These are phyloP conservation scores for Escovopsis weberi DNA, from an alignment of 2,329 filamentous ascomycete genomes.

Conservation along the genomic window DNA sequence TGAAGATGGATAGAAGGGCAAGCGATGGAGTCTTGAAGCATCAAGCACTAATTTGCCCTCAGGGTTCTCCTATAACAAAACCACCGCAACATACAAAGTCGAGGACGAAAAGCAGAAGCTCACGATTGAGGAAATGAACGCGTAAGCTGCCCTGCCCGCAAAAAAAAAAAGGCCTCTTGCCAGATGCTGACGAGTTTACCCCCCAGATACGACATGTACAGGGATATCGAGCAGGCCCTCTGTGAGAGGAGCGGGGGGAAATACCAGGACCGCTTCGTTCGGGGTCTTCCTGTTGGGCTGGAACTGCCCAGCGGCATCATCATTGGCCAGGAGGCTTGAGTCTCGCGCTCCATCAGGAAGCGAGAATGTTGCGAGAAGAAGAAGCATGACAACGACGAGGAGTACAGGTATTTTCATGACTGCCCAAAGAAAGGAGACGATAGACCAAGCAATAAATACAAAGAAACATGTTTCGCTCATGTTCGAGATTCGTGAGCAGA, in stretches of 20 bases:
- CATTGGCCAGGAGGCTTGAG: conserved; percentile 10
- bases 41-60: too few species aligned
- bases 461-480: too few species aligned
- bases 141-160: conserved; percentile 22
- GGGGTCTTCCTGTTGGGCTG: conserved; percentile 32
- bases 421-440: too few species aligned
- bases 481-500: background rate
- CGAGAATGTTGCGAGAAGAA: too few species aligned
- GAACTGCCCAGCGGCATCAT: conserved; percentile 34
- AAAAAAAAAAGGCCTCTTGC: background rate
- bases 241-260: conserved; percentile 17
- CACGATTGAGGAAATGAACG: conserved; percentile 57
- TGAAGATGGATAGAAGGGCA: too few species aligned
- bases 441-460: too few species aligned
- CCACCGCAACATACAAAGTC: conserved; percentile 43
- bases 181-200: too few species aligned
- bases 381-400: too few species aligned
- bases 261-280: conserved; percentile 24
- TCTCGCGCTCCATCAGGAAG: too few species aligned
- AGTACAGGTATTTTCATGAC: too few species aligned
- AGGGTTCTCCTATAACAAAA: conserved; percentile 49
- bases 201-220: conserved; percentile 42
- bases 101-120: conserved; percentile 45
- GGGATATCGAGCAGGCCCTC: conserved; percentile 36
- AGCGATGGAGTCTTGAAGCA: too few species aligned